Percentiles rank a stretch among this genome's conserved stretches.
These are phyloP conservation scores for Wickerhamomyces rabaulensis DNA, from an alignment of 805 yeast species.

Conservation along the genomic window DNA sequence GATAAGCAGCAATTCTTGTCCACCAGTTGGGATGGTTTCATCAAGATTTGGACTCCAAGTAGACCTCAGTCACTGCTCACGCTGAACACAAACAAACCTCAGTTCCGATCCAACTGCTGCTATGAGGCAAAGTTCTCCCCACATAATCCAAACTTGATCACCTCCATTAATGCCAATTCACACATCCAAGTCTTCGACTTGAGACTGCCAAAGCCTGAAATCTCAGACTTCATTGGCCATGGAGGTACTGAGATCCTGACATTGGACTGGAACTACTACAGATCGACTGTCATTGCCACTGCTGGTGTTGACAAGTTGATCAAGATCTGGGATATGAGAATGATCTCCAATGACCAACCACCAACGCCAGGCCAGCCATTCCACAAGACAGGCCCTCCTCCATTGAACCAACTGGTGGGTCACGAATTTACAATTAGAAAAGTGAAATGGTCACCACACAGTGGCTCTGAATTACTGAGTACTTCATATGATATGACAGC, in stretches of 20 bases:
- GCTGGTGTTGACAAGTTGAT: constrained; percentile 89
- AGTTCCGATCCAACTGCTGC: constrained; percentile 47
- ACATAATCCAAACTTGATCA: constrained; percentile 64
- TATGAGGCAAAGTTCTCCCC: constrained; percentile 82
- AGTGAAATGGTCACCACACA: constrained; percentile 88
- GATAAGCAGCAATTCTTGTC: constrained; percentile 67
- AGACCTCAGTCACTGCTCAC: constrained; percentile 54
- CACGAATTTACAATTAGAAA: constrained; percentile 86
- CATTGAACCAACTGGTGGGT: constrained; percentile 72
- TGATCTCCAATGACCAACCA: constrained; percentile 37
- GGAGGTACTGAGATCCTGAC: constrained; percentile 75
- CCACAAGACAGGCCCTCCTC: constrained; percentile 52
- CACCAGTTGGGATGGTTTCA: constrained; percentile 89
- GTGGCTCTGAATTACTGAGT: constrained; percentile 60
- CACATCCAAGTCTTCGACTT: constrained; percentile 79
- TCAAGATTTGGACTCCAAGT: constrained; percentile 72
- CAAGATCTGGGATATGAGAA: constrained; percentile 84
- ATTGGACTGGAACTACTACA: constrained; percentile 89
- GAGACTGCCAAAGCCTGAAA: constrained; percentile 57
- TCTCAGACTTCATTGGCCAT: constrained; percentile 61
- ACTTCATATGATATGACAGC: constrained; percentile 93
- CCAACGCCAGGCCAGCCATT: constrained; percentile 29
- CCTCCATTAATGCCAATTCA: constrained; percentile 72
- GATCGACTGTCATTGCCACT: constrained; percentile 72
- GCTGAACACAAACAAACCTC: constrained; percentile 33